A percentile compares a stretch with the other conserved stretches of the same genome.
Evolutionary conservation across 441 rosid genomes (phyloP).

Genomic region (Breynia disticha): DNA sequence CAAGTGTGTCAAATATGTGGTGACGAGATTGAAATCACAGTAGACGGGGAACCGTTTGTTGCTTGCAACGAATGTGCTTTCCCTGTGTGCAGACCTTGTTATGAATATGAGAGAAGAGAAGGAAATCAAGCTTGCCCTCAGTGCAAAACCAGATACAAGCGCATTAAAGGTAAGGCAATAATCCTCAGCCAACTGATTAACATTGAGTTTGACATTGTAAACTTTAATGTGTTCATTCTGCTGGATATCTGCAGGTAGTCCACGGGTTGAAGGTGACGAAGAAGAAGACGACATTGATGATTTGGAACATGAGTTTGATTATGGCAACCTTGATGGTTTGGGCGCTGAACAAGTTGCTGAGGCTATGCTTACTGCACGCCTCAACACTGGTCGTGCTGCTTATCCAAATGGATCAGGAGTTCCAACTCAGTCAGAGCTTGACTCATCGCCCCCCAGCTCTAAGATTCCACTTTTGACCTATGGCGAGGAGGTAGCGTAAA

Average conservation of each 20-base stretch:
- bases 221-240: background rate
- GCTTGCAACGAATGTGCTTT: slow-evolving; percentile 96
- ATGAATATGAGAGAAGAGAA: slow-evolving; percentile 78
- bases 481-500: slow-evolving; percentile 45
- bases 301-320: slow-evolving; percentile 53
- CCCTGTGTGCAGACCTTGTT: slow-evolving; percentile 85
- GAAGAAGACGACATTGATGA: slow-evolving; percentile 80
- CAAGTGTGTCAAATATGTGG: slow-evolving; percentile 76
- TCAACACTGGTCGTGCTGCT: slow-evolving; percentile 30
- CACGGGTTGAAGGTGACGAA: slow-evolving; percentile 79
- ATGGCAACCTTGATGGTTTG: slow-evolving; percentile 25
- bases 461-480: slow-evolving; percentile 60
- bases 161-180: slow-evolving; percentile 46
- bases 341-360: slow-evolving; percentile 40
- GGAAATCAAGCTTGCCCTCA: slow-evolving; percentile 83
- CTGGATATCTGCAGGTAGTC: slow-evolving; percentile 42
- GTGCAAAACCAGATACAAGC: slow-evolving; percentile 78
- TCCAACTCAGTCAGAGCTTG: slow-evolving; percentile 25
- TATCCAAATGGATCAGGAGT: slow-evolving; percentile 16
- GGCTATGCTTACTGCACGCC: slow-evolving; percentile 32
- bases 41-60: slow-evolving; percentile 65
- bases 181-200: background rate
- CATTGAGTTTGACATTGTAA: background rate
- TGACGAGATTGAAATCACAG: slow-evolving; percentile 60
- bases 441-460: slow-evolving; percentile 39